Percentiles rank a stretch among this genome's conserved stretches.
Evolutionary conservation across 441 rosid genomes (phyloP).

Genomic region (Mallotus japonicus): DNA sequence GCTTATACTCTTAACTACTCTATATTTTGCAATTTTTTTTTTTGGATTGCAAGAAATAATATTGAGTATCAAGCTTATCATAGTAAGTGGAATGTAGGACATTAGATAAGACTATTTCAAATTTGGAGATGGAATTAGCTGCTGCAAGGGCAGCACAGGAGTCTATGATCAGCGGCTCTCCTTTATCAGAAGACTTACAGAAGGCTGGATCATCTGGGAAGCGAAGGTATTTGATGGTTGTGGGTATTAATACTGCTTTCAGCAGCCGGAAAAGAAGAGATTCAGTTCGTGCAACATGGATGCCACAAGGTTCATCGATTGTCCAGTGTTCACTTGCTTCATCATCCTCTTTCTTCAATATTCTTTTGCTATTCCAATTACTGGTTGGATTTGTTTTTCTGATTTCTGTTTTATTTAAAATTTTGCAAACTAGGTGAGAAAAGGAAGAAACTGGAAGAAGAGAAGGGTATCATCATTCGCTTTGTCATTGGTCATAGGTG

Average conservation of each 20-base stretch:
- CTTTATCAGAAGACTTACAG: constrained; percentile 59
- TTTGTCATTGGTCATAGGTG: constrained; percentile 95
- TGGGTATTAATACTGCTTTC: constrained; percentile 92
- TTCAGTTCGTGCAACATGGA: constrained; percentile 91
- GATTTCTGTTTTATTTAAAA: constrained; percentile 10
- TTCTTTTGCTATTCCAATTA: constrained; percentile 5
- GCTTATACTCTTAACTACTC: constrained; percentile 1
- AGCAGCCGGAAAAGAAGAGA: constrained; percentile 94
- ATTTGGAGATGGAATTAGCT: constrained; percentile 95
- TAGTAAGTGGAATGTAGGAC: constrained; percentile 43
- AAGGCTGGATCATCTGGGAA: constrained; percentile 38
- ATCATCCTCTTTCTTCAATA: not conserved
- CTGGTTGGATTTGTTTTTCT: constrained; percentile 10
- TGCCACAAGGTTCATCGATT: constrained; percentile 79
- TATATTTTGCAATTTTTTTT: not conserved
- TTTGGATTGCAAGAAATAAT: constrained; percentile 19
- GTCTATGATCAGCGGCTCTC: constrained; percentile 66
- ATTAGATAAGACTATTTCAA: constrained; percentile 85
- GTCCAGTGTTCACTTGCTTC: constrained; percentile 1
- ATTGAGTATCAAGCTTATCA: constrained; percentile 11
- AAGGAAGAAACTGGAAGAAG: constrained; percentile 83
- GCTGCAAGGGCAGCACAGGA: constrained; percentile 87
- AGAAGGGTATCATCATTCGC: constrained; percentile 83
- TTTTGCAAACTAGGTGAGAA: constrained; percentile 59
- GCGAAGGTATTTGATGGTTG: constrained; percentile 77